phyloP scores from a whole-genome alignment of 306 rosid genomes.

The Medicago lupulina region DNA sequence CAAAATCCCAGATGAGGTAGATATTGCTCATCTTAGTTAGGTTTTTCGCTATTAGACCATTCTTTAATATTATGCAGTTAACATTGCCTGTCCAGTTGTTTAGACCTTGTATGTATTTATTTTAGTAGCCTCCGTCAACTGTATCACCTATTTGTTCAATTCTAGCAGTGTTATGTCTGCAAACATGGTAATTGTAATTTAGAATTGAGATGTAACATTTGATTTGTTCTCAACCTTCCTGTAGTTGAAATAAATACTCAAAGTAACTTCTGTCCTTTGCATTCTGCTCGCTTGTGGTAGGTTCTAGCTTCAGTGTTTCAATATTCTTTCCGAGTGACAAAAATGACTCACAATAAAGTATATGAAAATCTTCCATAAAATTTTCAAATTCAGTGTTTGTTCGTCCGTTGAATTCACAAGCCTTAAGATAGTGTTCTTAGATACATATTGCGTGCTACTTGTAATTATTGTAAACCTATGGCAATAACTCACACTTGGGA shows the following conservation, averaged over 20 bases:
- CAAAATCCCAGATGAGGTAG: slow-evolving; percentile 78
- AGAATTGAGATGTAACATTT: slow-evolving; percentile 27
- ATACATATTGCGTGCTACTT: not conserved
- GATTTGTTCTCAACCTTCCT: slow-evolving; percentile 2
- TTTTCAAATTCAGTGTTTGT: not conserved
- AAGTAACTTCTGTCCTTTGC: slow-evolving; percentile 2
- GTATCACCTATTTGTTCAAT: slow-evolving; percentile 35
- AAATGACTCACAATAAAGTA: not conserved
- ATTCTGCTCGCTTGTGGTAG: slow-evolving; percentile 1
- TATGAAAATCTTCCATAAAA: slow-evolving; percentile 17
- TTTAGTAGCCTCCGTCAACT: slow-evolving; percentile 15
- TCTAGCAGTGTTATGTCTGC: slow-evolving; percentile 31
- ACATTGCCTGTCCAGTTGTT: slow-evolving; percentile 2
- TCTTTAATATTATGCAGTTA: slow-evolving; percentile 26
- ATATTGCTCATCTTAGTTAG: slow-evolving; percentile 79
- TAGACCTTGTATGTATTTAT: not conserved
- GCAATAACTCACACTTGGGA: not conserved
- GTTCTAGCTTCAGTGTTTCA: not conserved
- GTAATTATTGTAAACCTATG: not conserved
- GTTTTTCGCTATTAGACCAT: slow-evolving; percentile 7
- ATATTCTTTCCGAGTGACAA: slow-evolving; percentile 6
- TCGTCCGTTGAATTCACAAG: not conserved
- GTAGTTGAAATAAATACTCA: not conserved
- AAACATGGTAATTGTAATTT: slow-evolving; percentile 35
- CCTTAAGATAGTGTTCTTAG: not conserved